Base-by-base conservation (phyloP, 176 grass and related monocot genomes). In the Oryza nivara region DNA sequence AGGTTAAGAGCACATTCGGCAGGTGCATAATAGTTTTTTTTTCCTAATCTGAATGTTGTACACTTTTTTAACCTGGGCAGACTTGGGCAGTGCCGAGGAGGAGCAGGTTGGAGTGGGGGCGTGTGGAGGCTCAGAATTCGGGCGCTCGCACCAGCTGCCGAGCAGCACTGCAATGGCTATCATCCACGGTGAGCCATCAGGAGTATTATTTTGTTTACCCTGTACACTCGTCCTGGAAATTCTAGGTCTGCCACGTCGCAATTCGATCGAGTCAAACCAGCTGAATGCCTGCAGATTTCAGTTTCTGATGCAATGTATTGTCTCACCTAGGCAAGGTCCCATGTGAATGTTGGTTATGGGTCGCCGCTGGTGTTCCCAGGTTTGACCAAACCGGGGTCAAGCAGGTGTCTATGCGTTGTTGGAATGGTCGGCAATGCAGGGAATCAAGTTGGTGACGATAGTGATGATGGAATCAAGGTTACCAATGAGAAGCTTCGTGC, bases 401-500 rank as follows among this genome's bases (percentile, higher is more conserved):
- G 0, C 17, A 85, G 80, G 78, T 71, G 82, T 80, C 67, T 83
- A 80, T 47, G 47, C 20, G 79, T 75, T 30, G 70, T 46, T 17
- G 79, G 70, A 12, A 14, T 20, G 64, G 80, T 67, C 35, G 82
- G 13, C 17, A 47, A 63, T 65, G 56, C 40, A 40, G 70, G 68
- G 49, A 79, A 65, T 74, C 79, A 81, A 80, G 72, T 60, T 43
- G 79, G 73, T 51, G 66, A 84, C 0, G 52, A 4, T 51, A 22
- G 5, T 0, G 22, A 7, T 3, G 65, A 87, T 40, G 51, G 32
- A 23, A 85, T 35, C 28, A 51, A 60, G 74, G 80, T 80, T 68
- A 88, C 74, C 58, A 89, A 86, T 35, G 87, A 92, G 26, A 60
- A 72, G 8, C 79, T 92, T 65, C 85, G 82, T 11, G 60, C 82